Conservation (phyloP, 2,329 filamentous ascomycete species). For the Hortaea werneckii region DNA sequence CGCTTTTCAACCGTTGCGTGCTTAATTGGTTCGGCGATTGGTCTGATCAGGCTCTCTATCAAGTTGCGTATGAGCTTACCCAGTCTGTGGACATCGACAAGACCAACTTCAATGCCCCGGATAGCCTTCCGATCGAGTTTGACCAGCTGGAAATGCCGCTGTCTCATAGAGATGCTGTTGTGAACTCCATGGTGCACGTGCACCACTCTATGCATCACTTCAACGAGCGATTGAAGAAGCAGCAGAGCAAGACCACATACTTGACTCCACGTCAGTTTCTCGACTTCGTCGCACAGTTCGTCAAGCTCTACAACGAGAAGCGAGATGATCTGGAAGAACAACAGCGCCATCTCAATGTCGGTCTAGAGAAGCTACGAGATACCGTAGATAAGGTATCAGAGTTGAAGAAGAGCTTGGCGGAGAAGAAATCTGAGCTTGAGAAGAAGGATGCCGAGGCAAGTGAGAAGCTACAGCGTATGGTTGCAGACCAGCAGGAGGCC, state of each 20-base stretch:
- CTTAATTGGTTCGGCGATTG: constrained; percentile 99
- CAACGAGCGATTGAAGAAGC: constrained; percentile 78
- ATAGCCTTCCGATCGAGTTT: constrained; percentile 88
- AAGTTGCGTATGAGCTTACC: constrained; percentile 90
- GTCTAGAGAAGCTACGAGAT: constrained; percentile 91
- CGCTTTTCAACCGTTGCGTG: constrained; percentile 97
- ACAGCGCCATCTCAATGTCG: constrained; percentile 94
- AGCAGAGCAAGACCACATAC: constrained; percentile 86
- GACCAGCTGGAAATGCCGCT: constrained; percentile 74
- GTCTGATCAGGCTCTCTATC: constrained; percentile 98
- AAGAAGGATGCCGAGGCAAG: constrained; percentile 92
- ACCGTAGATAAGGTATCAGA: constrained; percentile 96
- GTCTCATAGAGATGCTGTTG: constrained; percentile 78
- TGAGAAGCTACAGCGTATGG: constrained; percentile 94
- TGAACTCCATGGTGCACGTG: constrained; percentile 98
- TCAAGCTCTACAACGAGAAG: constrained; percentile 95
- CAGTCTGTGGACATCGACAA: constrained; percentile 93
- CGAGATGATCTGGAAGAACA: constrained; percentile 97
- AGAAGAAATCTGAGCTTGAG: constrained; percentile 90
- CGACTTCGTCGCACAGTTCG: constrained; percentile 96
- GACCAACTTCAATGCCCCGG: constrained; percentile 72
- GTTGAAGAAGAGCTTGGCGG: constrained; percentile 75
- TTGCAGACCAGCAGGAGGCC: constrained; percentile 88
- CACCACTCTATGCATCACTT: constrained; percentile 89
- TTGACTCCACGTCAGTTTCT: constrained; percentile 94